Conservation (phyloP, 495 filamentous ascomycete genomes). For the Lepraria neglecta region DNA sequence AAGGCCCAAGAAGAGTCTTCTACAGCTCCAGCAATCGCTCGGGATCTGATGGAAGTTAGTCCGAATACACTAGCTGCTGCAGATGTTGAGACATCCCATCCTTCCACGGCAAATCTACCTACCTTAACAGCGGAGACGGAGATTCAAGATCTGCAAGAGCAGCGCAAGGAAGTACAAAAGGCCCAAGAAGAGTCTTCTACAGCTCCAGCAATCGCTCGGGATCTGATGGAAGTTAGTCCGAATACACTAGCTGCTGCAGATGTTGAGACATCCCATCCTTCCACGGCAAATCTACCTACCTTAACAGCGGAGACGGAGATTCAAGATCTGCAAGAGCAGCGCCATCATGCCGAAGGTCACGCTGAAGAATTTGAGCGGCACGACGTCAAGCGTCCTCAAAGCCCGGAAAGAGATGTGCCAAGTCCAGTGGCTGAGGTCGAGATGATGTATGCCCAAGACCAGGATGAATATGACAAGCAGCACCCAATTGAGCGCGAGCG, state of each 20-base stretch:
- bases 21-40: background rate
- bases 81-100: background rate
- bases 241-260: background rate
- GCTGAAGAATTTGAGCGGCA: background rate
- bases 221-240: background rate
- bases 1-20: background rate
- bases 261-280: background rate
- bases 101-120: background rate
- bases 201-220: background rate
- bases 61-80: background rate
- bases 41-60: background rate
- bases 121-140: background rate
- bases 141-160: background rate
- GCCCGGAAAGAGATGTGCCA: background rate
- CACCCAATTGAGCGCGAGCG: background rate
- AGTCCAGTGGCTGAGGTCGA: constrained; percentile 10
- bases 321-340: background rate
- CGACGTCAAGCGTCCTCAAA: background rate
- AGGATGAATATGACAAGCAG: constrained; percentile 17
- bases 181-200: background rate
- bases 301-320: background rate
- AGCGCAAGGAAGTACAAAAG: background rate
- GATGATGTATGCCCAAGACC: constrained; percentile 14
- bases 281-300: background rate
- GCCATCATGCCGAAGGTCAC: background rate